Evolutionary conservation across 805 yeast species (phyloP).

Genomic region (Spathaspora boniae): DNA sequence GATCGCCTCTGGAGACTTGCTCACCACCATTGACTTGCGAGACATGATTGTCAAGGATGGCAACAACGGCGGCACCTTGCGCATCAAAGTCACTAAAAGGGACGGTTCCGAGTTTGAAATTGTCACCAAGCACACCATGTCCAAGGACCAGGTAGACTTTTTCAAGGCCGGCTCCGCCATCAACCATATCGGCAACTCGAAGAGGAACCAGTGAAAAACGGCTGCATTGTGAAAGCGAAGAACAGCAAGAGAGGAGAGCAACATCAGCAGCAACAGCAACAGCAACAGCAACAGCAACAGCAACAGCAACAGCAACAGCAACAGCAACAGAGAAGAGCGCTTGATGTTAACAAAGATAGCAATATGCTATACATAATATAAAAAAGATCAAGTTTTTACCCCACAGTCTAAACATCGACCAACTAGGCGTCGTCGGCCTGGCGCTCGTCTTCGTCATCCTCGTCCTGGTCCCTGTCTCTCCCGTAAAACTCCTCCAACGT

Average conservation of each 20-base stretch:
- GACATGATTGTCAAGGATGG: conserved; percentile 82
- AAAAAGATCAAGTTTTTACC: too few species aligned
- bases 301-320: too few species aligned
- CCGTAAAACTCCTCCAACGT: conserved; percentile 94
- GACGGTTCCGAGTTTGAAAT: conserved; percentile 70
- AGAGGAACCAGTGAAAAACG: too few species aligned
- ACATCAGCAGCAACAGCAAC: too few species aligned
- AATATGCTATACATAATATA: too few species aligned
- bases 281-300: too few species aligned
- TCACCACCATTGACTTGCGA: conserved; percentile 68
- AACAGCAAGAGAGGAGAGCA: too few species aligned
- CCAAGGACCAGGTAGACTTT: conserved; percentile 91
- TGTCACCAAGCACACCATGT: conserved; percentile 91
- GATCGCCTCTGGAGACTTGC: conserved; percentile 69
- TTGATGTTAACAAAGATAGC: too few species aligned
- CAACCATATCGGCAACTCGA: conserved; percentile 81
- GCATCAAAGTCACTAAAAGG: conserved; percentile 67
- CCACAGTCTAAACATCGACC: conserved; percentile 18
- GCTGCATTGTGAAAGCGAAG: too few species aligned
- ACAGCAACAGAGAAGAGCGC: too few species aligned
- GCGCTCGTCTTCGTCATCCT: conserved; percentile 46
- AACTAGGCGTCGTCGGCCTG: conserved; percentile 37
- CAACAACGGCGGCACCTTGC: conserved; percentile 79
- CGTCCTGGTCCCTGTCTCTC: conserved; percentile 69
- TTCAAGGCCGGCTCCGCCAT: conserved; percentile 98